These are phyloP conservation scores for Scutellaria barbata DNA, from an alignment of 257 asterid species.

Conservation along the genomic window DNA sequence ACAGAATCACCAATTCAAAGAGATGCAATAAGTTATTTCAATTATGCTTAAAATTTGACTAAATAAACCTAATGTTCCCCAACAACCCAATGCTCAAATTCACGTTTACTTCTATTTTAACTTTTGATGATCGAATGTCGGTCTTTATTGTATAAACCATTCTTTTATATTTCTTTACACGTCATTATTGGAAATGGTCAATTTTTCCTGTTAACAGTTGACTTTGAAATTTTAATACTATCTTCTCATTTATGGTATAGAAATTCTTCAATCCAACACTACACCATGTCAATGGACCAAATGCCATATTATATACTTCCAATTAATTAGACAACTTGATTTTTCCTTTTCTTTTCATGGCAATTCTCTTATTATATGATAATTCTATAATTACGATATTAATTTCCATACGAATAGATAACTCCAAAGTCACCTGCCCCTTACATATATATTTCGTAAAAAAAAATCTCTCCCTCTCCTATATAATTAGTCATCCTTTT, in stretches of 20 bases:
- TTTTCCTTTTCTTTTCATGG: no score
- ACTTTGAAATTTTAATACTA: constrained; percentile 32
- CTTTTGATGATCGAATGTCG: constrained; percentile 23
- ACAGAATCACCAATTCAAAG: no score
- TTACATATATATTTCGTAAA: no score
- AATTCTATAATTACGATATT: no score
- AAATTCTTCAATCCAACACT: constrained; percentile 13
- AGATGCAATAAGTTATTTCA: neutral
- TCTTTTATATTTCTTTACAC: neutral
- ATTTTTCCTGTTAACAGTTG: constrained; percentile 24
- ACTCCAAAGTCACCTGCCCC: constrained; percentile 8
- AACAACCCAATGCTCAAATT: constrained; percentile 13
- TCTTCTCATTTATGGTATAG: neutral
- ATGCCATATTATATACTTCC: no score
- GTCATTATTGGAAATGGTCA: neutral
- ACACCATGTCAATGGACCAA: neutral
- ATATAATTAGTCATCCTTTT: no score
- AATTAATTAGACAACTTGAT: no score
- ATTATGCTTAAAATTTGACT: constrained; percentile 7
- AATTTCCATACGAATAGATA: neutral
- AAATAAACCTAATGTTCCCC: constrained; percentile 9
- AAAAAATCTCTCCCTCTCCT: no score
- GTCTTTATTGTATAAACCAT: constrained; percentile 24
- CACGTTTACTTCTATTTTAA: constrained; percentile 10
- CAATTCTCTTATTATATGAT: no score